These are phyloP conservation scores for Leishmania braziliensis DNA, from an alignment of 208 protist genomes.

Conservation along the genomic window DNA sequence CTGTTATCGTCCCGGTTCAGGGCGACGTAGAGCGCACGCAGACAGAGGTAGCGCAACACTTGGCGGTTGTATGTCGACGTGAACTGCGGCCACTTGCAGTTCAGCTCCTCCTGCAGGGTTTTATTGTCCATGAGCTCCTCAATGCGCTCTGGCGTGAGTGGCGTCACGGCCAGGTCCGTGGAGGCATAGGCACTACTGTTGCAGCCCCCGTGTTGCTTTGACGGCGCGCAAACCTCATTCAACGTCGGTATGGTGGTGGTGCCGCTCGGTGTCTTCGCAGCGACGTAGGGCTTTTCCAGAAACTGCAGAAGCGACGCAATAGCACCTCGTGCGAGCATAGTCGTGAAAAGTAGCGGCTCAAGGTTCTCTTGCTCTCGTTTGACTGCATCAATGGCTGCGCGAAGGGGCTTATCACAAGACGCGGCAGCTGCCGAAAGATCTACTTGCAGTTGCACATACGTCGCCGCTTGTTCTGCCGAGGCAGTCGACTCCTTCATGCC, in stretches of 20 bases:
- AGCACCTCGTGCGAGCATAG: slow-evolving; percentile 26
- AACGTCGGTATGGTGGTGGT: not conserved
- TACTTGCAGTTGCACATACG: slow-evolving; percentile 9
- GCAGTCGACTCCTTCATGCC: not conserved
- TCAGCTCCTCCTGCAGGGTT: slow-evolving; percentile 26
- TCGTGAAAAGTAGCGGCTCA: slow-evolving; percentile 33
- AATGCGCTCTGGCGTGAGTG: slow-evolving; percentile 22
- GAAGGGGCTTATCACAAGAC: slow-evolving; percentile 14
- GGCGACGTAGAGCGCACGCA: slow-evolving; percentile 20
- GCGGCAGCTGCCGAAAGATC: slow-evolving; percentile 4
- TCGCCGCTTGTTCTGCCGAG: not conserved
- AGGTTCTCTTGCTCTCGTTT: slow-evolving; percentile 24
- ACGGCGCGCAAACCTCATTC: not conserved
- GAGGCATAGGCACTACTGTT: not conserved
- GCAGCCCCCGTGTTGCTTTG: not conserved
- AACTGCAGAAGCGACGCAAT: slow-evolving; percentile 21
- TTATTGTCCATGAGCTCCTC: slow-evolving; percentile 29
- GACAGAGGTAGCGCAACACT: slow-evolving; percentile 27
- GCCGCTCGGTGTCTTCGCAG: not conserved
- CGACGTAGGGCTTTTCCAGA: slow-evolving; percentile 4
- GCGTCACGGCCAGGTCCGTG: not conserved
- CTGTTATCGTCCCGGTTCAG: not conserved
- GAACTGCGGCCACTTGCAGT: slow-evolving; percentile 25
- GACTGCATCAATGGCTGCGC: slow-evolving; percentile 7
- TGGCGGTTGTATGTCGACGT: slow-evolving; percentile 27